phyloP scores from a whole-genome alignment of 139 green algal species.

The Tetraselmis striata region DNA sequence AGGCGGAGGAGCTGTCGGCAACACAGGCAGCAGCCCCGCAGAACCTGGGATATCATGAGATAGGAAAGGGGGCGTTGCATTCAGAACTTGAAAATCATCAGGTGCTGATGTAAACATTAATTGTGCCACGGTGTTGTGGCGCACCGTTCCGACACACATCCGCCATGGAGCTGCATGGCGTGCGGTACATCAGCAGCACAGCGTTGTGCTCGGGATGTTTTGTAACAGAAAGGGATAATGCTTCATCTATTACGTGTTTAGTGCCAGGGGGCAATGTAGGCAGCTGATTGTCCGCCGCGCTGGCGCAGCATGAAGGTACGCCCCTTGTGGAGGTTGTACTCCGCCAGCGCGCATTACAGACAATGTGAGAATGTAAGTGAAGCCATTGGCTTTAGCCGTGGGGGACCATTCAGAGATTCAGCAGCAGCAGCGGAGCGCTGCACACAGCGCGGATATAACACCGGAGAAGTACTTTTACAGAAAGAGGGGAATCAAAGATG shows the following conservation, averaged over 20 bases:
- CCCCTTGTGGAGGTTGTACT: neutral
- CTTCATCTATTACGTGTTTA: neutral
- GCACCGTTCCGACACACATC: no score
- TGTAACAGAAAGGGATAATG: neutral
- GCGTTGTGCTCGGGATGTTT: neutral
- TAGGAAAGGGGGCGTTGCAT: no score
- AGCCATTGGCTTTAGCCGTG: slow-evolving; percentile 58
- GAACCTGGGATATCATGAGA: no score
- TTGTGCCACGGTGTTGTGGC: no score
- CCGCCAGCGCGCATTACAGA: slow-evolving; percentile 15
- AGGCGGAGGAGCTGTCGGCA: neutral
- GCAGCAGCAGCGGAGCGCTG: no score
- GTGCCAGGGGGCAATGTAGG: neutral
- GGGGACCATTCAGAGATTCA: slow-evolving; percentile 3
- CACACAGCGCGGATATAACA: no score
- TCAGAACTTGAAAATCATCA: no score
- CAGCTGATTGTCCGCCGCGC: neutral
- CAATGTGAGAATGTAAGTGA: slow-evolving; percentile 30
- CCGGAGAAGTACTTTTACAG: no score
- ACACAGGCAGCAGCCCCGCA: neutral
- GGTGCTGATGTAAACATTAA: no score
- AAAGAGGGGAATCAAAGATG: neutral
- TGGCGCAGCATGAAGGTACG: neutral
- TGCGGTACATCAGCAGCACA: neutral
- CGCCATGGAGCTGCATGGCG: no score